These are phyloP conservation scores for Syzygium aromaticum DNA, from an alignment of 345 rosid species.

Conservation along the genomic window DNA sequence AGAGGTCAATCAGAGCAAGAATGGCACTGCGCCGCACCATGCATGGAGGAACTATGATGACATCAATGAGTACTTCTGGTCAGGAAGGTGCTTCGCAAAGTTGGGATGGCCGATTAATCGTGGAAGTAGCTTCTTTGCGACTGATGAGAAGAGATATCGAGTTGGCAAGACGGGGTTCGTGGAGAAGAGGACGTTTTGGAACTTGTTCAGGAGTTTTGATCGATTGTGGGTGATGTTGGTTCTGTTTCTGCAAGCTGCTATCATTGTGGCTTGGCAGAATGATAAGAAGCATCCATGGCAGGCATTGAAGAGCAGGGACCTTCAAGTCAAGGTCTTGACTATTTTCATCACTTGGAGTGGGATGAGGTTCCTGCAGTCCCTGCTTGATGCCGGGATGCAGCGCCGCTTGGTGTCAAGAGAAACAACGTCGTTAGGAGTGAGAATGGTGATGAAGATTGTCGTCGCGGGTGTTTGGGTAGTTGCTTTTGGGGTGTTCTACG, in stretches of 20 bases:
- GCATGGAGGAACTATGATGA: slow-evolving; percentile 96
- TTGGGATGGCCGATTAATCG: slow-evolving; percentile 65
- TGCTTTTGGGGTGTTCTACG: slow-evolving; percentile 60
- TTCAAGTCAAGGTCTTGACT: slow-evolving; percentile 65
- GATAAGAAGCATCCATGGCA: slow-evolving; percentile 31
- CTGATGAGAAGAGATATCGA: slow-evolving; percentile 20
- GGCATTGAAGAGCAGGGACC: slow-evolving; percentile 40
- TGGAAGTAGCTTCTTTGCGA: slow-evolving; percentile 35
- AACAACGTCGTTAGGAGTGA: slow-evolving; percentile 39
- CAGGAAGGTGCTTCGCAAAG: slow-evolving; percentile 64
- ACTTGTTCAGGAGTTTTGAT: slow-evolving; percentile 73
- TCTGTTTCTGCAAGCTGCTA: slow-evolving; percentile 59
- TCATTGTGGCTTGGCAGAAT: slow-evolving; percentile 69
- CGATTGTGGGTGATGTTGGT: slow-evolving; percentile 67
- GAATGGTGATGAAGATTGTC: slow-evolving; percentile 61
- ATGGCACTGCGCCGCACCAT: slow-evolving; percentile 64
- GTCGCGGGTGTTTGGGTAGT: slow-evolving; percentile 62
- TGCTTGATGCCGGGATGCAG: slow-evolving; percentile 88
- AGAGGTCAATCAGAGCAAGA: slow-evolving; percentile 52
- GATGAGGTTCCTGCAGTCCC: slow-evolving; percentile 55
- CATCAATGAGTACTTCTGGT: slow-evolving; percentile 83
- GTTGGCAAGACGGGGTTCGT: slow-evolving; percentile 86
- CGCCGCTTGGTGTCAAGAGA: slow-evolving; percentile 66
- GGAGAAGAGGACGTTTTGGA: slow-evolving; percentile 83
- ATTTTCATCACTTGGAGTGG: slow-evolving; percentile 78